Evolutionary conservation across 768 basidiomycete species (phyloP).

Genomic region (Favolaschia claudopus): DNA sequence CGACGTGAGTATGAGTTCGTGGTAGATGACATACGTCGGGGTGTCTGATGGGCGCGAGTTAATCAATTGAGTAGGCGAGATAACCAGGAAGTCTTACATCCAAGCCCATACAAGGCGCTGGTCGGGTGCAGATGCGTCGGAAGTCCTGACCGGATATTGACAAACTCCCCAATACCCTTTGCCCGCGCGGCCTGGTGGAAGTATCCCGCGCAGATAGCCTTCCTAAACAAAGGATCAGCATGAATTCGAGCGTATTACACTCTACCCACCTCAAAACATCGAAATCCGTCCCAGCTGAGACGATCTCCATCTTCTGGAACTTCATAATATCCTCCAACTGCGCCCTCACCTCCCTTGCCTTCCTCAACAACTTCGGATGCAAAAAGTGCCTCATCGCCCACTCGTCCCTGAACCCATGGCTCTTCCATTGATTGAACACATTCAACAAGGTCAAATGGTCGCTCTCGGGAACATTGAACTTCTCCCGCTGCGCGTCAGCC

Average conservation of each 20-base stretch:
- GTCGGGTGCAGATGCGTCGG: slow-evolving; percentile 98
- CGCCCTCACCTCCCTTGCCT: slow-evolving; percentile 92
- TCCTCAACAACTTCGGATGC: slow-evolving; percentile 94
- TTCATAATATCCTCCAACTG: slow-evolving; percentile 99
- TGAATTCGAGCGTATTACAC: background rate
- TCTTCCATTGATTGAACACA: slow-evolving; percentile 98
- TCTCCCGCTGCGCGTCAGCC: slow-evolving; percentile 95
- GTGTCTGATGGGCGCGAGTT: slow-evolving; percentile 64
- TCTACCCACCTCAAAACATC: slow-evolving; percentile 74
- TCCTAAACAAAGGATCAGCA: slow-evolving; percentile 54
- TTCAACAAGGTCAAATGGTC: slow-evolving; percentile 96
- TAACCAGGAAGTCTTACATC: slow-evolving; percentile 65
- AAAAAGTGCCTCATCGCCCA: slow-evolving; percentile 96
- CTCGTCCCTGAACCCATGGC: slow-evolving; percentile 93
- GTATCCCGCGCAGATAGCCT: slow-evolving; percentile 97
- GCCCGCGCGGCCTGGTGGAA: slow-evolving; percentile 99
- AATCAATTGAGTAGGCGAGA: slow-evolving; percentile 12
- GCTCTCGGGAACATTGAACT: slow-evolving; percentile 98
- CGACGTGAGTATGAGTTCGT: slow-evolving; percentile 93
- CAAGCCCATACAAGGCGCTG: slow-evolving; percentile 94
- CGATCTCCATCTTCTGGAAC: slow-evolving; percentile 94
- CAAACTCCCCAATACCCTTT: slow-evolving; percentile 99
- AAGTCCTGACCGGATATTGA: slow-evolving; percentile 93
- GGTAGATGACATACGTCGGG: slow-evolving; percentile 96
- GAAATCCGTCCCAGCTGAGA: slow-evolving; percentile 94